These are phyloP conservation scores for Cynanchum wilfordii DNA, from an alignment of 257 asterid species.

Conservation along the genomic window DNA sequence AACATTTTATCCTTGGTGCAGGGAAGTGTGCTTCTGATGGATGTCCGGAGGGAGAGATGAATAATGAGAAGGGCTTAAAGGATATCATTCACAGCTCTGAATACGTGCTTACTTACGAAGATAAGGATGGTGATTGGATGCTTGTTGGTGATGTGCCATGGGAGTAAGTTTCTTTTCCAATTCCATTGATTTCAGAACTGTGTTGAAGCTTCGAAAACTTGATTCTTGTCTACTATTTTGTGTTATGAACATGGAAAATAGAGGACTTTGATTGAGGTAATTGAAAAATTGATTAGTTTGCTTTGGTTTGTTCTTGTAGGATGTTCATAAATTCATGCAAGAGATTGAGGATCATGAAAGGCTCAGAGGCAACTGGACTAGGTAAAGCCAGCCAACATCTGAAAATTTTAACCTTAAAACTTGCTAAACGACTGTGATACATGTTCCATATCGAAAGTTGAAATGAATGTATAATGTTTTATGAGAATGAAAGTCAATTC, in stretches of 20 bases:
- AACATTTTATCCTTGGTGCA: background rate
- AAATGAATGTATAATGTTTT: too few relatives aligned
- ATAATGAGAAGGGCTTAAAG: background rate
- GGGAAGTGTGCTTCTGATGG: conserved; percentile 10
- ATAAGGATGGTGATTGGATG: conserved; percentile 39
- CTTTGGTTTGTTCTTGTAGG: conserved; percentile 33
- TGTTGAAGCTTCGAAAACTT: background rate
- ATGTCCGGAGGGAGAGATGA: conserved; percentile 1
- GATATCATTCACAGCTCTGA: conserved; percentile 13
- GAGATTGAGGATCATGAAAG: conserved; percentile 83
- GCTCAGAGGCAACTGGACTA: conserved; percentile 81
- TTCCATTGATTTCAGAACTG: background rate
- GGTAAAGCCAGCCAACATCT: conserved; percentile 35
- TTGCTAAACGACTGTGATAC: too few relatives aligned
- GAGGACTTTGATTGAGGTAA: background rate
- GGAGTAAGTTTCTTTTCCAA: conserved; percentile 46
- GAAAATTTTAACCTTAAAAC: background rate
- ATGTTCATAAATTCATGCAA: conserved; percentile 81
- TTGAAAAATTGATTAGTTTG: background rate
- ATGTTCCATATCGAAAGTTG: too few relatives aligned
- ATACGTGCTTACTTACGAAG: conserved; percentile 43
- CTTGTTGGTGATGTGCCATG: conserved; percentile 92
- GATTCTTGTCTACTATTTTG: background rate
- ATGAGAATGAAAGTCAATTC: too few relatives aligned
- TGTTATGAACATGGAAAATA: too few relatives aligned